Percentiles rank a stretch among this genome's conserved stretches.
phyloP scores from a whole-genome alignment of 2,329 filamentous ascomycete species.

The Paracoccidioides lutzii region DNA sequence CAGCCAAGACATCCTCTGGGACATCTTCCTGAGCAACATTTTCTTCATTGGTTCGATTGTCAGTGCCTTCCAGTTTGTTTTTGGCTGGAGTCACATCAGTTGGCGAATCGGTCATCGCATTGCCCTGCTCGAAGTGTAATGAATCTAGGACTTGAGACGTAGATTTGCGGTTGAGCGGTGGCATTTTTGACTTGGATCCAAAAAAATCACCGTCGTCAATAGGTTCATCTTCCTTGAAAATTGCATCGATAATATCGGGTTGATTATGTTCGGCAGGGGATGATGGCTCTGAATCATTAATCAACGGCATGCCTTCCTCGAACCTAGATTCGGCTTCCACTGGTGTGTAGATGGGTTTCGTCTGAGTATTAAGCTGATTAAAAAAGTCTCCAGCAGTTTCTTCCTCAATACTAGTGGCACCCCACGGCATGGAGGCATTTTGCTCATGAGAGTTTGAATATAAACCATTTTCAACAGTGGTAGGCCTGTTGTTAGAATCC shows the following conservation, averaged over 20 bases:
- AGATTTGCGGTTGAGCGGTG: slow-evolving; percentile 51
- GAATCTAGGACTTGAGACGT: slow-evolving; percentile 53
- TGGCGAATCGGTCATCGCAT: slow-evolving; percentile 7
- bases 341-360: slow-evolving; percentile 26
- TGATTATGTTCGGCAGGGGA: slow-evolving; percentile 16
- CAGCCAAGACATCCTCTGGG: slow-evolving; percentile 53
- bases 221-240: slow-evolving; percentile 28
- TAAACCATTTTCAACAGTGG: not conserved
- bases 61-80: not conserved
- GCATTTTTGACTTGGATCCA: slow-evolving; percentile 10
- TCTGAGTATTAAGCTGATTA: slow-evolving; percentile 34
- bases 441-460: not conserved
- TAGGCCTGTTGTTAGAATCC: not conserved
- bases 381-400: slow-evolving; percentile 50
- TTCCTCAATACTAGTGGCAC: slow-evolving; percentile 35
- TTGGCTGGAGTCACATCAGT: not conserved
- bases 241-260: slow-evolving; percentile 16
- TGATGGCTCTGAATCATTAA: slow-evolving; percentile 30
- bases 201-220: slow-evolving; percentile 29
- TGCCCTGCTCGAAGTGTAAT: slow-evolving; percentile 27
- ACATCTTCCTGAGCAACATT: slow-evolving; percentile 7
- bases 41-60: not conserved
- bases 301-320: slow-evolving; percentile 56
- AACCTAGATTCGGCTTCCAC: slow-evolving; percentile 45
- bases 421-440: slow-evolving; percentile 25